Conservation (phyloP, 2,329 filamentous ascomycete species). For the Epichloe hybrida region DNA sequence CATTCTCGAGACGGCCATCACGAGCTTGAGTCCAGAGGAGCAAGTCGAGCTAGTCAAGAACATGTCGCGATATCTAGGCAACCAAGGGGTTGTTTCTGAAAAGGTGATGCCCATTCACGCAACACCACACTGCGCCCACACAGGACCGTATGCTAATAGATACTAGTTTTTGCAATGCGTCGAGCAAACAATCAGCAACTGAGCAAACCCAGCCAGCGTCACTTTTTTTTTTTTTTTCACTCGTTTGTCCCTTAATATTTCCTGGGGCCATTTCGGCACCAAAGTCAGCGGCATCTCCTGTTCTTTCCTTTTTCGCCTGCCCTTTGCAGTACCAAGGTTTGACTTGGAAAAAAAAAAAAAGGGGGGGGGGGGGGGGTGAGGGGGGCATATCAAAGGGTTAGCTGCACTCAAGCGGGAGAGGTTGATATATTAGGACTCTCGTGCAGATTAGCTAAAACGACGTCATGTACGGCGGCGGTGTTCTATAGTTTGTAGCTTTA, state of each 20-base stretch:
- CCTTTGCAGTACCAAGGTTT: too few species aligned
- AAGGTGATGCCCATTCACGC: conserved; percentile 10
- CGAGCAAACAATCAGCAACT: conserved; percentile 8
- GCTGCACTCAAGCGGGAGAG: too few species aligned
- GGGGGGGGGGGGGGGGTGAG: too few species aligned
- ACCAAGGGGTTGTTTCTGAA: conserved; percentile 38
- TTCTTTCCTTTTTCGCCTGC: background rate
- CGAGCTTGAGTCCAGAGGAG: conserved; percentile 73
- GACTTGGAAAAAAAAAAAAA: too few species aligned
- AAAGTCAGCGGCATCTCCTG: background rate
- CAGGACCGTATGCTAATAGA: background rate
- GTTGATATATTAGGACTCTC: too few species aligned
- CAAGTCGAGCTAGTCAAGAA: conserved; percentile 68
- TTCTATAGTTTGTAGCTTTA: background rate
- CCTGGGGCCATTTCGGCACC: background rate
- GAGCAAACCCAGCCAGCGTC: background rate
- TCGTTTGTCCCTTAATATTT: background rate
- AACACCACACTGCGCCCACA: background rate
- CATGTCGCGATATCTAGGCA: conserved; percentile 49
- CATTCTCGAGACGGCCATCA: conserved; percentile 85
- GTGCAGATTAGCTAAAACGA: background rate
- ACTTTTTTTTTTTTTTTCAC: background rate
- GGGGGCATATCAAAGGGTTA: too few species aligned
- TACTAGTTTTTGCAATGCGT: conserved; percentile 11
- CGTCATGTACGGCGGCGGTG: background rate